Evolutionary conservation across 164 flowering plant genomes (phyloP).

Genomic region (Vitis rupestris): DNA sequence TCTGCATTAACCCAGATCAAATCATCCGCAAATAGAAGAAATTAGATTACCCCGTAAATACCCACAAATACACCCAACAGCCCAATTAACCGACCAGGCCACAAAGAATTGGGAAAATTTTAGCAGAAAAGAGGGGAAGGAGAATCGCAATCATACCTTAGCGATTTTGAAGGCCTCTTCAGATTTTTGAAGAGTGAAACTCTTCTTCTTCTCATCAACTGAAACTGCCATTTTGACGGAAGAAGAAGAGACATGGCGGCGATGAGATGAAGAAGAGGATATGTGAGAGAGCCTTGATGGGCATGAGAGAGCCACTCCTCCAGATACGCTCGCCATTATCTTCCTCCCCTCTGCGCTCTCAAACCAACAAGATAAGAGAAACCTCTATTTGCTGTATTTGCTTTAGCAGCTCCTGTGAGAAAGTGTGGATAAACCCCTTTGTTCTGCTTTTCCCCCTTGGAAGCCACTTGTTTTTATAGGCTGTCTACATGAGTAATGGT

Average conservation of each 20-base stretch:
- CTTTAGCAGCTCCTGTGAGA: too few species aligned
- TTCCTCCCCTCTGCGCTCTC: background rate
- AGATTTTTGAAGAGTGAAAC: slow-evolving; percentile 64
- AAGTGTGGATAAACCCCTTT: too few species aligned
- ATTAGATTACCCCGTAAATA: too few species aligned
- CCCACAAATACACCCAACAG: background rate
- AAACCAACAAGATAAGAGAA: background rate
- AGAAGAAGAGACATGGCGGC: slow-evolving; percentile 1
- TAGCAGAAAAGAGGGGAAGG: background rate
- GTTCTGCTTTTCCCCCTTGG: too few species aligned
- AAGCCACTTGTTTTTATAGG: too few species aligned
- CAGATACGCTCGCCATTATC: slow-evolving; percentile 23
- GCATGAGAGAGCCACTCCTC: slow-evolving; percentile 28
- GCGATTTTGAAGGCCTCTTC: slow-evolving; percentile 83
- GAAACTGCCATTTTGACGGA: slow-evolving; percentile 56
- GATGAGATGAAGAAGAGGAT: slow-evolving; percentile 12
- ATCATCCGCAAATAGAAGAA: too few species aligned
- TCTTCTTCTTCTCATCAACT: slow-evolving; percentile 62
- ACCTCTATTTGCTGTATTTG: background rate
- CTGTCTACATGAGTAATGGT: too few species aligned
- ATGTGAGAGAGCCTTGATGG: slow-evolving; percentile 16
- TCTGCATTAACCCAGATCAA: too few species aligned
- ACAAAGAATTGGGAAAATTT: background rate
- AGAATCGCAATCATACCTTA: slow-evolving; percentile 47
- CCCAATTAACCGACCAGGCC: background rate